Evolutionary conservation across 352 stramenopile species (phyloP), one percentile per base, ranked within the genome.

Genomic region (Pythium rishiriense): DNA sequence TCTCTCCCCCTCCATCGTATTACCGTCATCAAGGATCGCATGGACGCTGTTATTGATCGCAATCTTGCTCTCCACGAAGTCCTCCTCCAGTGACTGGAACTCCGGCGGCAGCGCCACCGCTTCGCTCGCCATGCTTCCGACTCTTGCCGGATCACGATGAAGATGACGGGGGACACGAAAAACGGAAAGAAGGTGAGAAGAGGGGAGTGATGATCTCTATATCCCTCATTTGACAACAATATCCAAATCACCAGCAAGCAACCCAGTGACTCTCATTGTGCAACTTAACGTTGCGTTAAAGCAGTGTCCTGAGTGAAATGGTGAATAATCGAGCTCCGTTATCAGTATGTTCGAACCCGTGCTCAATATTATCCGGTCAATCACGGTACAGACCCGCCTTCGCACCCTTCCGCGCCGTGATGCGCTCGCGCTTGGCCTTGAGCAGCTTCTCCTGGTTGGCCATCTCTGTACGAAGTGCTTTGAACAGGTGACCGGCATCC

Each of bases 1-100:
- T 15, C 1, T 3, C 42, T 7, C 42, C 3, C 42, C 4, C 39
- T 26, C 42, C 19, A 8, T 3, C n/a, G 21, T 22, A 50, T 25
- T 50, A 78, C 84, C 72, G 65, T 83, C 70, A 24, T 72, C 72
- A n/a, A 88, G 49, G 9, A 93, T 83, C 19, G 83, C 76, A 54
- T 81, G 83, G 53, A 93, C 81, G 48, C 61, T 78, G 72, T 93
- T 91, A 70, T 93, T 93, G 53, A 93, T 89, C 24, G 79, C 71
- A 62, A 90, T 89, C 71, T 93, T 93, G 72, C 77, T 82, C 43
- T 93, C 81, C 48, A 93, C 78, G 51, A 89, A 93, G 68, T 93
- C 81, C 62, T 87, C 84, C 69, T 91, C 84, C 22, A 91, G 76
- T 50, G 77, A 82, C 53, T 75, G 68, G 63, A 93, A 93, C 64